These are phyloP conservation scores for Mycocentrospora acerina DNA, from an alignment of 2,329 filamentous ascomycete genomes.

Conservation along the genomic window DNA sequence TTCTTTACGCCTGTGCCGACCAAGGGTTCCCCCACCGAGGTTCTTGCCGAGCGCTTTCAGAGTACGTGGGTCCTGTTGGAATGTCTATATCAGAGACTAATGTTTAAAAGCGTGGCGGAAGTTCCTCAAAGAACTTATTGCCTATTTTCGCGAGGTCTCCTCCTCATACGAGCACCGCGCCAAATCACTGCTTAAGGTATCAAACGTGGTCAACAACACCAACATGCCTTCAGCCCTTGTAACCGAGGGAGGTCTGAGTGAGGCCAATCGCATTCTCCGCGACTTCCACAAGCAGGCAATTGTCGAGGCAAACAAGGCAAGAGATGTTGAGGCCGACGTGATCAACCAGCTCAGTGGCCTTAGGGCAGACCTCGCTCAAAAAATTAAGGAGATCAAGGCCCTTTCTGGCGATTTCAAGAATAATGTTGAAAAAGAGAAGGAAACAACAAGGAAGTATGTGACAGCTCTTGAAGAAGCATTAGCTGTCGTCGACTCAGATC, in stretches of 20 bases:
- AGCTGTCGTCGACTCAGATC: constrained; percentile 76
- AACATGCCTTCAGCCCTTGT: constrained; percentile 75
- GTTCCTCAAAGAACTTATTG: constrained; percentile 88
- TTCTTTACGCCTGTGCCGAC: constrained; percentile 91
- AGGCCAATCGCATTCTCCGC: constrained; percentile 78
- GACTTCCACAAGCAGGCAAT: constrained; percentile 81
- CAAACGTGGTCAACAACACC: constrained; percentile 81
- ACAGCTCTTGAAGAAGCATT: constrained; percentile 79
- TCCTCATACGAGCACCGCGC: constrained; percentile 81
- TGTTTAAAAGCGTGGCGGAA: constrained; percentile 82
- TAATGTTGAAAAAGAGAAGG: constrained; percentile 92
- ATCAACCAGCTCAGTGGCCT: constrained; percentile 83
- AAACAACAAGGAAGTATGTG: constrained; percentile 76
- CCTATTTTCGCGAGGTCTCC: constrained; percentile 92
- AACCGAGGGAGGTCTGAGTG: constrained; percentile 78
- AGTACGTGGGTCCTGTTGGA: constrained; percentile 53
- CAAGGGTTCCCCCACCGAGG: constrained; percentile 81
- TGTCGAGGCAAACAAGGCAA: constrained; percentile 80
- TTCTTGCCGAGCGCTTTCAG: constrained; percentile 85
- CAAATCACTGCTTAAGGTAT: constrained; percentile 79
- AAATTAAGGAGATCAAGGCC: constrained; percentile 97
- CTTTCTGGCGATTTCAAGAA: constrained; percentile 96
- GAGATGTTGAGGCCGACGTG: constrained; percentile 88
- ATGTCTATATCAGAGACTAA: constrained; percentile 17
- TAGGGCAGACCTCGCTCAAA: constrained; percentile 84